Evolutionary conservation across 768 basidiomycete species (phyloP).

Genomic region (Tricholoma sp.): DNA sequence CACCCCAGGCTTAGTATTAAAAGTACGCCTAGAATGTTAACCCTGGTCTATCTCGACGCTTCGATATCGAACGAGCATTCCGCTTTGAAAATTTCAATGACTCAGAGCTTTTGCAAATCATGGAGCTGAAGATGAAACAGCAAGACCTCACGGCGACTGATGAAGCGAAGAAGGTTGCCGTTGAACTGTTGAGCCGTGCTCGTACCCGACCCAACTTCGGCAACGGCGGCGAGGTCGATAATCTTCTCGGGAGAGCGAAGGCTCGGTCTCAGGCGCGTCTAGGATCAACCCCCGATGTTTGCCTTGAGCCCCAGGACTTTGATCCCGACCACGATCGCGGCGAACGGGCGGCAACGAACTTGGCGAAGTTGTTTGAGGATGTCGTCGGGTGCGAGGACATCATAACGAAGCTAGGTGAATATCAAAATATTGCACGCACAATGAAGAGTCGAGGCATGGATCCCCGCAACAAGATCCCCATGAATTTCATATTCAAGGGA

Average conservation of each 20-base stretch:
- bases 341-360: slow-evolving; percentile 41
- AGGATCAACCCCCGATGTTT: slow-evolving; percentile 20
- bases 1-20: background rate
- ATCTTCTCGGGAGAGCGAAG: slow-evolving; percentile 49
- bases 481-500: slow-evolving; percentile 69
- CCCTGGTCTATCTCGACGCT: slow-evolving; percentile 60
- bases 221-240: slow-evolving; percentile 62
- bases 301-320: slow-evolving; percentile 59
- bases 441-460: slow-evolving; percentile 39
- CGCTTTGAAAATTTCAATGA: slow-evolving; percentile 60
- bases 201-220: slow-evolving; percentile 57
- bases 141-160: slow-evolving; percentile 55
- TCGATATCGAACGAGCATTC: slow-evolving; percentile 65
- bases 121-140: slow-evolving; percentile 50
- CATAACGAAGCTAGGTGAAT: slow-evolving; percentile 40
- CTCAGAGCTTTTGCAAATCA: slow-evolving; percentile 43
- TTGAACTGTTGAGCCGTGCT: slow-evolving; percentile 37
- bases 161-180: slow-evolving; percentile 50
- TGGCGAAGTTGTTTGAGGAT: slow-evolving; percentile 55
- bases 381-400: slow-evolving; percentile 57
- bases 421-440: slow-evolving; percentile 43
- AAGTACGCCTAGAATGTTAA: slow-evolving; percentile 52
- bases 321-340: slow-evolving; percentile 54
- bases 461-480: slow-evolving; percentile 48
- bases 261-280: slow-evolving; percentile 37